Percentiles rank a stretch among this genome's conserved stretches.
These are phyloP conservation scores for Sporothrix dimorphospora DNA, from an alignment of 2,329 filamentous ascomycete species.

Conservation along the genomic window DNA sequence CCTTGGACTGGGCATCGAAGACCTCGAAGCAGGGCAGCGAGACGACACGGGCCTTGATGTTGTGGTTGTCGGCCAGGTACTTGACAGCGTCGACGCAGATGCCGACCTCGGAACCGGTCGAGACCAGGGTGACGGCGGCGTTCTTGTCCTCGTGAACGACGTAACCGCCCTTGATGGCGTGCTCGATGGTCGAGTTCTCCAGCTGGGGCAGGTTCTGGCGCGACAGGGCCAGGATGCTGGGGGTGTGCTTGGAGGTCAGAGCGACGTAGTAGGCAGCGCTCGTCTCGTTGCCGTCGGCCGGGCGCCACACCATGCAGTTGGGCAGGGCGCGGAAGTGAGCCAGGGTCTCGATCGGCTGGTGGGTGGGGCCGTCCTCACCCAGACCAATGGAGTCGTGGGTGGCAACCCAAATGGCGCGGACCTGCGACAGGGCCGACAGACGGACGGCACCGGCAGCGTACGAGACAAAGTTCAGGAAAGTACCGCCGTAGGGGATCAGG, in stretches of 20 bases:
- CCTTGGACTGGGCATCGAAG: conserved; percentile 91
- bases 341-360: conserved; percentile 98
- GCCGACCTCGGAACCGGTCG: conserved; percentile 93
- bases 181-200: conserved; percentile 87
- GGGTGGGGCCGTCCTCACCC: conserved; percentile 96
- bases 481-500: conserved; percentile 89
- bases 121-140: conserved; percentile 85
- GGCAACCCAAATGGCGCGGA: conserved; percentile 91
- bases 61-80: conserved; percentile 85
- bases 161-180: conserved; percentile 93
- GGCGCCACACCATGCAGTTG: conserved; percentile 99
- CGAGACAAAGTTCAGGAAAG: conserved; percentile 99
- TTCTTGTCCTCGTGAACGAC: conserved; percentile 81
- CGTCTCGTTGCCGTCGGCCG: conserved; percentile 97
- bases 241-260: conserved; percentile 85
- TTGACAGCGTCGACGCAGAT: conserved; percentile 93
- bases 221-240: conserved; percentile 90
- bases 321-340: conserved; percentile 98
- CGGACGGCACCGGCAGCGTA: conserved; percentile 95
- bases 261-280: conserved; percentile 97
- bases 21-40: conserved; percentile 97
- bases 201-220: conserved; percentile 98
- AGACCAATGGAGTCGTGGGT: conserved; percentile 99
- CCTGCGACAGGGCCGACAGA: conserved; percentile 87
- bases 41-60: conserved; percentile 85